Evolutionary conservation across 805 yeast species (phyloP).

Genomic region (Maudiozyma bulderi): DNA sequence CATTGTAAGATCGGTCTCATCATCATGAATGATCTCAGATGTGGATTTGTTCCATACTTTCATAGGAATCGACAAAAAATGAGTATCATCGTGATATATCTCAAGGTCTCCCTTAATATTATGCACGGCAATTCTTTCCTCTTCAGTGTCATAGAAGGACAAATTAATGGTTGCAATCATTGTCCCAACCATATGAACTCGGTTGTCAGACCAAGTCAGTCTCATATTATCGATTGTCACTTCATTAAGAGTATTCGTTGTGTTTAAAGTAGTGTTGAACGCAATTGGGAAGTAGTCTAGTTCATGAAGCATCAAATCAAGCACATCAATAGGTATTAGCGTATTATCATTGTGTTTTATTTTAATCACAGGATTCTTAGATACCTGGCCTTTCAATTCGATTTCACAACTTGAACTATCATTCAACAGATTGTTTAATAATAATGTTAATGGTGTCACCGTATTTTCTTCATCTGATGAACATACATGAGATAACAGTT

Average conservation of each 20-base stretch:
- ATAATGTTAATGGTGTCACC: slow-evolving; percentile 24
- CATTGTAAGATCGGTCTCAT: slow-evolving; percentile 14
- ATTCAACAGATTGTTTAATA: slow-evolving; percentile 20
- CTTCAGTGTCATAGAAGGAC: slow-evolving; percentile 24
- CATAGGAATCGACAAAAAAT: slow-evolving; percentile 38
- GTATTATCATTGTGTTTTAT: neutral
- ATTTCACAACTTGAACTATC: slow-evolving; percentile 10
- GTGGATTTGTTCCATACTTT: slow-evolving; percentile 38
- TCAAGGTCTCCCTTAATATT: slow-evolving; percentile 35
- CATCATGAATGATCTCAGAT: slow-evolving; percentile 26
- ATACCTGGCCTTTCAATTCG: slow-evolving; percentile 10
- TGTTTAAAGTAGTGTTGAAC: slow-evolving; percentile 17
- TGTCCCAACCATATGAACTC: slow-evolving; percentile 33
- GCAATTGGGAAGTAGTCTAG: slow-evolving; percentile 15
- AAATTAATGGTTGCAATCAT: slow-evolving; percentile 26
- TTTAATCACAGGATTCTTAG: neutral
- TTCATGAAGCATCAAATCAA: slow-evolving; percentile 10
- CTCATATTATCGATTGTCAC: slow-evolving; percentile 31
- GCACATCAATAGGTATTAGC: slow-evolving; percentile 11
- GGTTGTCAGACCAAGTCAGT: slow-evolving; percentile 28
- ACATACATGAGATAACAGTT: slow-evolving; percentile 21
- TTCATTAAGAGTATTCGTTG: slow-evolving; percentile 25
- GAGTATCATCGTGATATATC: slow-evolving; percentile 31
- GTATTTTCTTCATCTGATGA: slow-evolving; percentile 25
- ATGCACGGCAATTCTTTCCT: slow-evolving; percentile 24